Evolutionary conservation across 805 yeast genomes (phyloP).

Genomic region (Nakazawaea ernobii): DNA sequence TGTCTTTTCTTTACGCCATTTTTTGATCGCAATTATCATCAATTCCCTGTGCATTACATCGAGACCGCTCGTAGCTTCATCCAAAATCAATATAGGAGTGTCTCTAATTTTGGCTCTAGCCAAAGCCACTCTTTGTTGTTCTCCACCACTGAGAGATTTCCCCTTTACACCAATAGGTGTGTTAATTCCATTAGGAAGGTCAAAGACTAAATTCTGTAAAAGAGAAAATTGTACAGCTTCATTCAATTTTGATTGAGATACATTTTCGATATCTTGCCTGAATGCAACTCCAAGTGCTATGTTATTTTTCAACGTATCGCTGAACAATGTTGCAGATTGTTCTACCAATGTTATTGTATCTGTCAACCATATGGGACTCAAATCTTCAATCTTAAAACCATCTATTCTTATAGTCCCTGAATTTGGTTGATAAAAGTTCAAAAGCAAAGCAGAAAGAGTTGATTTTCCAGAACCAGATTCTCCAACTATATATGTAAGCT

Average conservation of each 20-base stretch:
- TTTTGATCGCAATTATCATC: slow-evolving; percentile 45
- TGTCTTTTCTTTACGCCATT: slow-evolving; percentile 62
- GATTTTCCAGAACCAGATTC: slow-evolving; percentile 94
- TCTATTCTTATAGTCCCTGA: slow-evolving; percentile 58
- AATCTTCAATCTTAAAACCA: slow-evolving; percentile 35
- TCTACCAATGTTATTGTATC: slow-evolving; percentile 68
- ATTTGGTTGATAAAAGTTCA: slow-evolving; percentile 47
- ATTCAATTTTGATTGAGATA: slow-evolving; percentile 22
- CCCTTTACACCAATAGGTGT: slow-evolving; percentile 39
- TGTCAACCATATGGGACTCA: slow-evolving; percentile 48
- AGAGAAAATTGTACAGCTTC: slow-evolving; percentile 50
- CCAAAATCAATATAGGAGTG: slow-evolving; percentile 72
- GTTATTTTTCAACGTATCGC: slow-evolving; percentile 58
- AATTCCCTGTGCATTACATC: slow-evolving; percentile 45
- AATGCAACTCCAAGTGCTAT: slow-evolving; percentile 43
- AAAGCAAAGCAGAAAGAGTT: slow-evolving; percentile 58
- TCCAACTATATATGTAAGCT: slow-evolving; percentile 68
- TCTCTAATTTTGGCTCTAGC: slow-evolving; percentile 79
- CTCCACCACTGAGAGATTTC: slow-evolving; percentile 81
- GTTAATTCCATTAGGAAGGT: slow-evolving; percentile 50
- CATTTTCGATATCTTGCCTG: slow-evolving; percentile 18
- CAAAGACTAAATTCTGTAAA: slow-evolving; percentile 41
- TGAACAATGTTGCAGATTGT: slow-evolving; percentile 63
- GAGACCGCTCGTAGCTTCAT: slow-evolving; percentile 82
- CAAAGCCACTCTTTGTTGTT: slow-evolving; percentile 73